A percentile compares a stretch with the other conserved stretches of the same genome.
phyloP scores from a whole-genome alignment of 2,329 filamentous ascomycete genomes.

The Cladosporium sp. region DNA sequence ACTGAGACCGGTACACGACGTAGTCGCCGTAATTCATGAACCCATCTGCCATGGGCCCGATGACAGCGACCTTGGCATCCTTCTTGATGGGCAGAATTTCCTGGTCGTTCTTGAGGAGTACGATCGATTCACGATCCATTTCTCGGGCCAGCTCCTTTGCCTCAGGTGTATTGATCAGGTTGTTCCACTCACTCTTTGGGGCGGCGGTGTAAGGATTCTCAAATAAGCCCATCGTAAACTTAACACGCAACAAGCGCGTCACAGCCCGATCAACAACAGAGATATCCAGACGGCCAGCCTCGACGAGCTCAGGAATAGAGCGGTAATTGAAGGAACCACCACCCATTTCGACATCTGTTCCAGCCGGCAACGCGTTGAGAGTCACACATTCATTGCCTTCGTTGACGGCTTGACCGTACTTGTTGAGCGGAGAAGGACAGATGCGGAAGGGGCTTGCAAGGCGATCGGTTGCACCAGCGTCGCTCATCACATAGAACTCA shows the following conservation, averaged over 20 bases:
- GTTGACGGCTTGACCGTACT: constrained; percentile 41
- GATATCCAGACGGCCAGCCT: constrained; percentile 54
- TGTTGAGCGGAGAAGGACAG: constrained; percentile 42
- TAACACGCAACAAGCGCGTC: constrained; percentile 57
- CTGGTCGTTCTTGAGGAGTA: constrained; percentile 60
- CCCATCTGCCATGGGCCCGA: constrained; percentile 68
- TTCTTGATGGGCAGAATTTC: constrained; percentile 41
- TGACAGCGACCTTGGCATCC: constrained; percentile 61
- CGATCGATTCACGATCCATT: constrained; percentile 26
- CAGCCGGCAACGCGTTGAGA: constrained; percentile 57
- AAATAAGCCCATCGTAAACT: constrained; percentile 65
- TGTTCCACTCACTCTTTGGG: constrained; percentile 20
- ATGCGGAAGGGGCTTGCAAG: constrained; percentile 59
- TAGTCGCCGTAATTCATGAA: constrained; percentile 45
- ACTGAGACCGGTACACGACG: constrained; percentile 27
- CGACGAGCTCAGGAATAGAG: constrained; percentile 58
- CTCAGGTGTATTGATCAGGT: constrained; percentile 26
- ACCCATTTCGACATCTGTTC: constrained; percentile 71
- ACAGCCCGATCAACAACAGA: constrained; percentile 60
- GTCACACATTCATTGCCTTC: constrained; percentile 59
- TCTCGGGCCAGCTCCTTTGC: constrained; percentile 24
- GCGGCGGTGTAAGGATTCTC: constrained; percentile 55
- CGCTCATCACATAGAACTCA: constrained; percentile 52
- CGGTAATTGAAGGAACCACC: constrained; percentile 66
- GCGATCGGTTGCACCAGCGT: constrained; percentile 66